These are phyloP conservation scores for Orbilia blumenaviensis DNA, from an alignment of 2,329 filamentous ascomycete genomes.

Conservation along the genomic window DNA sequence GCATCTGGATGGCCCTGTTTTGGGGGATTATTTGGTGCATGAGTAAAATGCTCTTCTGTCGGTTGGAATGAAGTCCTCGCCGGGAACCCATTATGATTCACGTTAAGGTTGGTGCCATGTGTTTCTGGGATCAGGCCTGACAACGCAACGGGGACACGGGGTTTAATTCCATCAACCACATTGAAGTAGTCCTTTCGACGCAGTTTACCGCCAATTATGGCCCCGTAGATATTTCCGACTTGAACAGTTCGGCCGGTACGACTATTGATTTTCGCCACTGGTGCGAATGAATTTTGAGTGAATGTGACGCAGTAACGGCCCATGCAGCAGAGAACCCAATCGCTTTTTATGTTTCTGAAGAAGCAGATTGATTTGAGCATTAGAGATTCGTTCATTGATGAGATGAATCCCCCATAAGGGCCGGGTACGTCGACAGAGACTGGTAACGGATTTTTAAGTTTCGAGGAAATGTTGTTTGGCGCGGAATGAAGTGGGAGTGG, in stretches of 20 bases:
- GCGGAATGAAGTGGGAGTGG: too few relatives aligned
- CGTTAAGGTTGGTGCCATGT: too few relatives aligned
- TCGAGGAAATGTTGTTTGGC: too few relatives aligned
- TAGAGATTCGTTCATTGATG: conserved; percentile 32
- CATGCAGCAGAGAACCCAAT: conserved; percentile 28
- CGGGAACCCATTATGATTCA: background rate
- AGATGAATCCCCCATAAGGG: conserved; percentile 32
- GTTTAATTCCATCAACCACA: conserved; percentile 11
- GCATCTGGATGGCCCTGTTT: background rate
- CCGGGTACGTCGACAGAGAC: conserved; percentile 31
- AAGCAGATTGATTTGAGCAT: conserved; percentile 16
- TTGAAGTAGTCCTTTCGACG: conserved; percentile 31
- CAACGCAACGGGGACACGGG: conserved; percentile 32
- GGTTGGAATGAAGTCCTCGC: background rate
- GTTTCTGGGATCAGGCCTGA: conserved; percentile 4
- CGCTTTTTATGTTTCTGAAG: conserved; percentile 13
- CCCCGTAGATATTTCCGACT: conserved; percentile 29
- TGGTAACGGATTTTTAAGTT: too few relatives aligned
- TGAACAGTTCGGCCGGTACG: conserved; percentile 16
- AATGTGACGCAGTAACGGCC: background rate
- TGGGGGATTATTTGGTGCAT: background rate
- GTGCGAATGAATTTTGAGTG: conserved; percentile 15
- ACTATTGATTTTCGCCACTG: conserved; percentile 17
- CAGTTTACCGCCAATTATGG: conserved; percentile 3
- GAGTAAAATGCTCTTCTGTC: background rate